Base-by-base conservation (phyloP, 495 filamentous ascomycete species). In the Aspergillus heteromorphus region DNA sequence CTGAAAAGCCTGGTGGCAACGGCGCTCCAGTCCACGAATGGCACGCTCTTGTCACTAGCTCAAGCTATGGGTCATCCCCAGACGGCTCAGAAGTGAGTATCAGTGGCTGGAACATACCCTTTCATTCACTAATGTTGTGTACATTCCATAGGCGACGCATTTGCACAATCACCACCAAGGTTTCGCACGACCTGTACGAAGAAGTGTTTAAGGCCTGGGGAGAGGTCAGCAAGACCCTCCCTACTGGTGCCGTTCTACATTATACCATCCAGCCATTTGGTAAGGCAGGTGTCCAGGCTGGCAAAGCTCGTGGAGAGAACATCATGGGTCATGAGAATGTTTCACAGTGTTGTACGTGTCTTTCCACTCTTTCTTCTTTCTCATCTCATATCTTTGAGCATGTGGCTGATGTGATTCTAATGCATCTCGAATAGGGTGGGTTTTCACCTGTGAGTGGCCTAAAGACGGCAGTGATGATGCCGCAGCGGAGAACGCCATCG, bases 251-350 rank as follows among this genome's bases (percentile, higher is more conserved):
- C 6, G 42, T 45, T 2, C 19, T 27, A 13, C 42, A 49, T 40
- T 56, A 56, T 40, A 55, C 50, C 10, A 61, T 57, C 42, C 59
- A 61, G 48, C 50, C 55, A 13, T 40, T 57, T 27, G 51, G 50
- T 31, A 53, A 51, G 40, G 38, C 51, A 36, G 50, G 41, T 42
- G 48, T 56, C 25, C 41, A 57, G 38, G 52, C 48, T 16, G 52
- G 56, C 17, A 54, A 55, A 14, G 45, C 55, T 19, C 55, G 59
- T 16, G 60, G 60, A 21, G 60, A 34, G 19, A 63, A 56, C 19
- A 61, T 61, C 42, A 57, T 61, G 58, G 58, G 54, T 10, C 41
- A 34, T 19, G 49, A 61, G 45, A 48, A n/a, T 18, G 40, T 52
- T 36, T 48, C 53, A 4, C 57, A 60, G 48, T 55, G 48, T 48